Conservation (phyloP, 2,329 filamentous ascomycete species). For the Cladophialophora bantiana region DNA sequence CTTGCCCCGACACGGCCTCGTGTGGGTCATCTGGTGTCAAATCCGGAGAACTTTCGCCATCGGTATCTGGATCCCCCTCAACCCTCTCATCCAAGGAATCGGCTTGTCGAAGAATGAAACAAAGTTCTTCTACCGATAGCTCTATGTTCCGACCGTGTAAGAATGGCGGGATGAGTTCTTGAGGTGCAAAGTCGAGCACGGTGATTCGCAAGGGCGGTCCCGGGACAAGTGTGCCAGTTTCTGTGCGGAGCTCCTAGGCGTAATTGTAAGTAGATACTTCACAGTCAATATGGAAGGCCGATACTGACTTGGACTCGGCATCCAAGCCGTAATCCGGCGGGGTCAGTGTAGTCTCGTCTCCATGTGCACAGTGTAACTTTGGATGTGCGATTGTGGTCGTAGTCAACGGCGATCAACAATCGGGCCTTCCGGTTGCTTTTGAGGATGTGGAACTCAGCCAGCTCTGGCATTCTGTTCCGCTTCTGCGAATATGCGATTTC, state of each 20-base stretch:
- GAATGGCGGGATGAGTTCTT: background rate
- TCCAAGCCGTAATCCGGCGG: background rate
- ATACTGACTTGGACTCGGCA: background rate
- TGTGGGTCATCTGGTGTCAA: background rate
- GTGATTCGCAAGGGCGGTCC: background rate
- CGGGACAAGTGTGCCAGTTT: background rate
- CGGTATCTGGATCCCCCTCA: background rate
- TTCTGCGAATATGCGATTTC: background rate
- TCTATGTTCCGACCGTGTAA: background rate
- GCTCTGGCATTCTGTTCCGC: background rate
- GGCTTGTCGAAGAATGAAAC: background rate
- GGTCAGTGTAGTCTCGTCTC: constrained; percentile 5
- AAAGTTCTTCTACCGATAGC: background rate
- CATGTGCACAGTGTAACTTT: background rate
- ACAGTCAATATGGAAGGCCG: background rate
- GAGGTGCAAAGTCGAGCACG: background rate
- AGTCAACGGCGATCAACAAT: background rate
- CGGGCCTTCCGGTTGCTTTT: background rate
- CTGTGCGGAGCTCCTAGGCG: background rate
- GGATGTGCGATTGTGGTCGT: background rate
- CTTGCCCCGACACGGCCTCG: no score
- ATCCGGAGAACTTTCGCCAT: background rate
- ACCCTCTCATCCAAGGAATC: background rate
- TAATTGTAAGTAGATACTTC: background rate
- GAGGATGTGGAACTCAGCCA: background rate